Base-by-base conservation (phyloP, 73 alveolate species). In the Breviolum minutum region DNA sequence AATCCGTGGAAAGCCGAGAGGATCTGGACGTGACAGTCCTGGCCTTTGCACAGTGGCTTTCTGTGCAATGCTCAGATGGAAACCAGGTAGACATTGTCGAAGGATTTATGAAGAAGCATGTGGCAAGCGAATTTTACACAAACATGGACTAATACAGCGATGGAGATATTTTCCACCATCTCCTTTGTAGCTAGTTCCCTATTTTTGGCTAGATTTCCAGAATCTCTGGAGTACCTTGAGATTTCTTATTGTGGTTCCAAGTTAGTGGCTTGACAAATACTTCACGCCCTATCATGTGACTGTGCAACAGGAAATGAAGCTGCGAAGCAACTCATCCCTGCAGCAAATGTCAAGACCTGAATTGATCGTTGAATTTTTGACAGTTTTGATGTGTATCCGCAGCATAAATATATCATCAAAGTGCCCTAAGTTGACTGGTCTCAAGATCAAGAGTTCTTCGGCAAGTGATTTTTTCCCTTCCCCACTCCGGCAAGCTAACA, bases 21-120 rank as follows among this genome's bases (percentile, higher is more conserved):
- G 99, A 94, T 48, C 40, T 94, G 86, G 99, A 94, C 29, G 99
- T 94, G 85, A 94, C 99, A 32, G 99, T 94, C 71, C 99, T 94
- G 40, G 99, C 99, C 27, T 94, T 94, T 68, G 99, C 99, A 10
- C 99, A 94, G 85, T 94, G 99, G 99, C 99, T 94, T 80, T 94
- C 99, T 26, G 99, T 77, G 22, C 60, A 30, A 24, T 7, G 81
- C 81, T 29, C 48, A 26, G 79, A 5, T 22, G 64, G 64, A 68
- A 14, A 22, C 17, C 77, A 14, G 77, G 77, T 68, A 6, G 24
- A 14, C 77, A 22, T 14, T 68, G 77, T 17, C 6, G 8, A 68
- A 68, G n/a, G 77, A 68, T 22, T 22, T 14, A 6, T 68, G 77
- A 68, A 14, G n/a, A 6, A 22, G 77, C 74, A 11, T 22, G 77